Percentiles rank a stretch among this genome's conserved stretches.
These are phyloP conservation scores for Tinospora cordifolia DNA, from an alignment of 164 flowering plant genomes.

Conservation along the genomic window DNA sequence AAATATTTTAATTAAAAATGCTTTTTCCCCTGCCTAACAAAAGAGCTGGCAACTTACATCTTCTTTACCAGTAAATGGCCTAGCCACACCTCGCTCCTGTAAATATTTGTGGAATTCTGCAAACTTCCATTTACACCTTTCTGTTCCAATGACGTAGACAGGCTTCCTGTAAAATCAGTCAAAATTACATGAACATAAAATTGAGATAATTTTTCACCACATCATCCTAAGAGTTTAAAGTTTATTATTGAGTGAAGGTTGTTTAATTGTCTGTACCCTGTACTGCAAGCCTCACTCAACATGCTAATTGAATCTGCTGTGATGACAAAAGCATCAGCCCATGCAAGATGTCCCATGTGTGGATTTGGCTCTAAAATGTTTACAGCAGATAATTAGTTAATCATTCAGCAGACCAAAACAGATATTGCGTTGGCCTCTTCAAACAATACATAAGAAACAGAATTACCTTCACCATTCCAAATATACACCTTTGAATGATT, in stretches of 20 bases:
- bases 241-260: not conserved
- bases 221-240: not conserved
- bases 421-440: not conserved
- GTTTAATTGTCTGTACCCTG: constrained; percentile 54
- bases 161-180: constrained; percentile 59
- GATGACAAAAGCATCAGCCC: constrained; percentile 94
- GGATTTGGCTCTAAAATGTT: constrained; percentile 70
- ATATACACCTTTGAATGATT: constrained; percentile 73
- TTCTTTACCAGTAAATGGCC: constrained; percentile 75
- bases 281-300: constrained; percentile 97
- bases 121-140: constrained; percentile 83
- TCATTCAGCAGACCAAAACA: not conserved
- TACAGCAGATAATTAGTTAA: not conserved
- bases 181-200: not conserved
- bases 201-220: not conserved
- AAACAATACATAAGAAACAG: not conserved
- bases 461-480: constrained; percentile 83
- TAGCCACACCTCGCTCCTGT: constrained; percentile 71
- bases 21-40: not conserved
- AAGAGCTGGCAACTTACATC: constrained; percentile 61
- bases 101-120: constrained; percentile 68
- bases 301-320: constrained; percentile 96
- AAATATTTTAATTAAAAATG: not conserved
- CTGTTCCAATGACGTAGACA: constrained; percentile 84
- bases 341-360: constrained; percentile 87